These are phyloP conservation scores for Wickerhamomyces canadensis DNA, from an alignment of 805 yeast species.

Conservation along the genomic window DNA sequence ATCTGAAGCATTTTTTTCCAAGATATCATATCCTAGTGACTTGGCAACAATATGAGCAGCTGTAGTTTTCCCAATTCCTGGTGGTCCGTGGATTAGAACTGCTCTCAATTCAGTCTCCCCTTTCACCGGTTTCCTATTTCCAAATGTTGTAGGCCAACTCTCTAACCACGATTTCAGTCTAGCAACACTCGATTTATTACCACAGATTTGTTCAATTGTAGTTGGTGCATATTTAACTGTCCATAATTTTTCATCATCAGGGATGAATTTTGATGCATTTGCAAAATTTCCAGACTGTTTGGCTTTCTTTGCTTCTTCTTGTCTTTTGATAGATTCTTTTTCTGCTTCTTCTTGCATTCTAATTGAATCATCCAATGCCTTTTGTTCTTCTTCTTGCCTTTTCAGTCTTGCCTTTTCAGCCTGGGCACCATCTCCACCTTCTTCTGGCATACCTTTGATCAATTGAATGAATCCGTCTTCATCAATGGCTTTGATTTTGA, in stretches of 20 bases:
- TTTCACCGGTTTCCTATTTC: slow-evolving; percentile 50
- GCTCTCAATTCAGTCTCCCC: slow-evolving; percentile 76
- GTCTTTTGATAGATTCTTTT: slow-evolving; percentile 26
- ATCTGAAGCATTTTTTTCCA: slow-evolving; percentile 83
- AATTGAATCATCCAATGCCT: slow-evolving; percentile 46
- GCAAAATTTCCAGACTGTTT: slow-evolving; percentile 20
- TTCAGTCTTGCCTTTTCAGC: slow-evolving; percentile 72
- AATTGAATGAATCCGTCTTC: slow-evolving; percentile 82
- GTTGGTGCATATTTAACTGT: slow-evolving; percentile 91
- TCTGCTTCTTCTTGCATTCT: slow-evolving; percentile 42
- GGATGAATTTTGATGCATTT: slow-evolving; percentile 20
- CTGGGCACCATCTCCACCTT: slow-evolving; percentile 80
- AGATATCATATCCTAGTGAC: slow-evolving; percentile 62
- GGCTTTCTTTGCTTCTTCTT: slow-evolving; percentile 21
- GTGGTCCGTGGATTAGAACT: slow-evolving; percentile 81
- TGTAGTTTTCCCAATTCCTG: slow-evolving; percentile 81
- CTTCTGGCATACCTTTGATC: slow-evolving; percentile 76
- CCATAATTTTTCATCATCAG: slow-evolving; percentile 73
- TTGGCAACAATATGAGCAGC: slow-evolving; percentile 74
- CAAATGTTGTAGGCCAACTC: slow-evolving; percentile 61
- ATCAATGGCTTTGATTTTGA: slow-evolving; percentile 73
- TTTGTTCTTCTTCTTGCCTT: slow-evolving; percentile 59
- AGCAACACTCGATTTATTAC: slow-evolving; percentile 73
- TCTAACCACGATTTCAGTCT: slow-evolving; percentile 69
- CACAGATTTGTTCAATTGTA: slow-evolving; percentile 72